These are phyloP conservation scores for Blastocystis sp. DNA, from an alignment of 352 stramenopile genomes.

Conservation along the genomic window DNA sequence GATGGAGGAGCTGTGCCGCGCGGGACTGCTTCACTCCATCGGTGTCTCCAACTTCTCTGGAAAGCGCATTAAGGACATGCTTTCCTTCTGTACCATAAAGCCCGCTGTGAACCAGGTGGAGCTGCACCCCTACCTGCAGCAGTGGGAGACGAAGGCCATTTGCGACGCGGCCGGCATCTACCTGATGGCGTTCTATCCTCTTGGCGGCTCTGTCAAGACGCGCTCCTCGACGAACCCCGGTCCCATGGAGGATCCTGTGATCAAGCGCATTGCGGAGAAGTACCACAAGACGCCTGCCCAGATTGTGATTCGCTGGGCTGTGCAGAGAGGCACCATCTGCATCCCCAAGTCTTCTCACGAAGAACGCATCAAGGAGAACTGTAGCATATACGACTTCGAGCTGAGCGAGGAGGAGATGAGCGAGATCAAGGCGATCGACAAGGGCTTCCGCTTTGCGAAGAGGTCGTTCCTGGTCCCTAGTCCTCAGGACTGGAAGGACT, in stretches of 20 bases:
- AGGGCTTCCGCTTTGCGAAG: conserved; percentile 79
- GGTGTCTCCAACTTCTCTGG: conserved; percentile 82
- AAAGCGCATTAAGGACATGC: conserved; percentile 77
- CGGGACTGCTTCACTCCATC: conserved; percentile 76
- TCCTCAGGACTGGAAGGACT: conserved; percentile 4
- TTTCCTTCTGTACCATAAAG: conserved; percentile 78
- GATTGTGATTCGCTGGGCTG: conserved; percentile 81
- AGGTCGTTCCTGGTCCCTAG: conserved; percentile 39
- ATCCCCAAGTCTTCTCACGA: conserved; percentile 79
- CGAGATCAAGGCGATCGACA: conserved; percentile 80
- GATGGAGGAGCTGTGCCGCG: conserved; percentile 74
- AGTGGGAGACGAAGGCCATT: conserved; percentile 79
- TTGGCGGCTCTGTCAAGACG: conserved; percentile 78
- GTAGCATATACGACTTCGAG: conserved; percentile 79
- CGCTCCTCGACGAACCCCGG: conserved; percentile 13
- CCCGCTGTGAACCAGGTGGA: conserved; percentile 82
- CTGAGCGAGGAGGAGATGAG: conserved; percentile 80
- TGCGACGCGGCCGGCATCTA: conserved; percentile 78
- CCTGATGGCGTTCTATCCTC: conserved; percentile 79
- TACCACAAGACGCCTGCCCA: conserved; percentile 78
- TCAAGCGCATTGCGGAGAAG: conserved; percentile 77
- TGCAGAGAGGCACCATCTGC: conserved; percentile 78
- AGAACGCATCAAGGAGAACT: conserved; percentile 80
- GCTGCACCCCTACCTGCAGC: conserved; percentile 80
- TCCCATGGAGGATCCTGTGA: conserved; percentile 76